Evolutionary conservation across 768 basidiomycete species (phyloP), one percentile per base, ranked within the genome.

Genomic region (Phylloporus arenicola): DNA sequence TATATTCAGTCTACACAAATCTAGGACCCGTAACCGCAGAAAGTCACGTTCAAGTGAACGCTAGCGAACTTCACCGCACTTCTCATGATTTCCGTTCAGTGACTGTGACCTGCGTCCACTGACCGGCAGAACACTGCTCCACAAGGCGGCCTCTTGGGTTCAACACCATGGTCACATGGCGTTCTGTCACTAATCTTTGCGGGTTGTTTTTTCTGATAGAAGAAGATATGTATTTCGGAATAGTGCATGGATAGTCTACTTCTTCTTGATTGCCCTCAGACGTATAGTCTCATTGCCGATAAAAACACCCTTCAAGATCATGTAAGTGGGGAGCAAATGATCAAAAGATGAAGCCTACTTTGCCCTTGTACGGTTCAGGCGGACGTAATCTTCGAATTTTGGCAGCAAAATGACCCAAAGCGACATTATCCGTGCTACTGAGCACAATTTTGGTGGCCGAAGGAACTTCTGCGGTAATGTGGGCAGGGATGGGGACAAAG

Each of bases 281-380:
- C 86, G 81, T 61, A 97, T 86, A 46, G 84, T 86, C 69, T 99
- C 95, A 61, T 83, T 79, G n/a, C 90, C 93, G 47, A 97, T 81
- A 60, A 97, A 95, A 53, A 97, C 84, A 56, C 94, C 94, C 89
- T 98, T 55, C 16, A 19, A 50, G 27, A 25, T 43, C 41, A 50
- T 39, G 24, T 51, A 34, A 54, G 53, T n/a, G 20, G 39, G 33
- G 29, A 20, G 14, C 24, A 17, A 29, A 33, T 19, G 30, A 39
- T 19, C 3, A 41, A 20, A 3, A n/a, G 25, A 17, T 16, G 1
- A 9, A 41, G 70, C 87, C 45, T 62, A 95, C 93, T 80, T 97
- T 97, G 65, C 93, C 95, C 71, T 97, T 92, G 72, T 97, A 99
- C 14, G 93, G 94, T 65, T 99, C 95, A 19, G 95, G 95, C 58